phyloP scores from a whole-genome alignment of 1,284 basidiomycete genomes.

The Cryptococcus sp. region DNA sequence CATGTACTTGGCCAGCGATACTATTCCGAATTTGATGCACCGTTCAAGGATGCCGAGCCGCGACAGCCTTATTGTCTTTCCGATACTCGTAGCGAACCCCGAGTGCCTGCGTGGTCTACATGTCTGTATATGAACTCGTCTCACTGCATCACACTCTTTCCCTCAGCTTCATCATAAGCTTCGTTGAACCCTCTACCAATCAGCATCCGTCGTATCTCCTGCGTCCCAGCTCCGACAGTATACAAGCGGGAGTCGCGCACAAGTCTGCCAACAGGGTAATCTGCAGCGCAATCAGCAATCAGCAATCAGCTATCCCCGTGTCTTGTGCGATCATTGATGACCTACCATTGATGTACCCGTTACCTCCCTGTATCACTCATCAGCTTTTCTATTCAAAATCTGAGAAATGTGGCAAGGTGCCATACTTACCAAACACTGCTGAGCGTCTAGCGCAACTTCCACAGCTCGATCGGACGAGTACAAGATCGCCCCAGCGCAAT shows the following conservation, averaged over 20 bases:
- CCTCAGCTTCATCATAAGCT: conserved; percentile 37
- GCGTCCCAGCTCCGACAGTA: conserved; percentile 86
- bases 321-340: conserved; percentile 4
- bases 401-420: not conserved
- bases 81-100: no score
- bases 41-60: no score
- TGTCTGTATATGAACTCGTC: not conserved
- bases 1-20: no score
- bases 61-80: no score
- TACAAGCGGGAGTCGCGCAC: conserved; percentile 82
- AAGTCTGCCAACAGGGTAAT: conserved; percentile 83
- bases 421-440: conserved; percentile 70
- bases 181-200: conserved; percentile 88
- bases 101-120: no score
- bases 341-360: conserved; percentile 86
- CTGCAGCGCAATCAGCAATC: conserved; percentile 52
- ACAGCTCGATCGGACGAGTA: conserved; percentile 87
- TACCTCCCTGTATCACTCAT: conserved; percentile 62
- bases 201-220: conserved; percentile 86
- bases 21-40: no score
- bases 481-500: conserved; percentile 88
- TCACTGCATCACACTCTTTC: conserved; percentile 28
- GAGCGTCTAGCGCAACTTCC: conserved; percentile 84
- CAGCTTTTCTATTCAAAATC: not conserved
- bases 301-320: not conserved